Evolutionary conservation across 164 flowering plant genomes (phyloP).

Genomic region (Annona squamosa): DNA sequence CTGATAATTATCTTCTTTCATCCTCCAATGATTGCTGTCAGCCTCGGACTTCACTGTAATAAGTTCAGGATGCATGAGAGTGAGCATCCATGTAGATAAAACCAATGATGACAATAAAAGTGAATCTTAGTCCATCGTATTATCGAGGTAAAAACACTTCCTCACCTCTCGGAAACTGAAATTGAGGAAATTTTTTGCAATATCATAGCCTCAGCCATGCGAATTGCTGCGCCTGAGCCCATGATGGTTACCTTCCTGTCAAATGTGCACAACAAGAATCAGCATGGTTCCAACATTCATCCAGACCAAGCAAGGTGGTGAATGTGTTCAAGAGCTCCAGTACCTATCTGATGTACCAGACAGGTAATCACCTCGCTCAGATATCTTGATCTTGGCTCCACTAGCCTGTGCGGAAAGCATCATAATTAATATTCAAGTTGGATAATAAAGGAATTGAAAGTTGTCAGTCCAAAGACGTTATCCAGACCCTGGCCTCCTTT

Average conservation of each 20-base stretch:
- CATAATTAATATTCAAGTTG: neutral
- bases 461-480: neutral
- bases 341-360: constrained; percentile 91
- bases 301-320: neutral
- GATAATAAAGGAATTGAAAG: neutral
- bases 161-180: constrained; percentile 61
- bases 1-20: neutral
- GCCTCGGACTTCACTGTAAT: neutral
- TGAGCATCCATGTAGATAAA: constrained; percentile 4
- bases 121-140: neutral
- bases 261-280: constrained; percentile 4
- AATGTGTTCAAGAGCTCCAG: neutral
- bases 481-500: too few species aligned
- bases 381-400: constrained; percentile 93
- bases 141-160: constrained; percentile 6
- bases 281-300: neutral
- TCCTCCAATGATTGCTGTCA: neutral
- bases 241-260: constrained; percentile 95
- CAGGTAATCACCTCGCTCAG: constrained; percentile 94
- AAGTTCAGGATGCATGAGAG: neutral
- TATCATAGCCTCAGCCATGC: constrained; percentile 77
- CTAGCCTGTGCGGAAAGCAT: constrained; percentile 47
- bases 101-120: neutral
- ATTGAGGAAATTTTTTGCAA: constrained; percentile 67
- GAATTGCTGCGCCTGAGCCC: constrained; percentile 82